Evolutionary conservation across 345 rosid genomes (phyloP).

Genomic region (Gynandropsis gynandra): DNA sequence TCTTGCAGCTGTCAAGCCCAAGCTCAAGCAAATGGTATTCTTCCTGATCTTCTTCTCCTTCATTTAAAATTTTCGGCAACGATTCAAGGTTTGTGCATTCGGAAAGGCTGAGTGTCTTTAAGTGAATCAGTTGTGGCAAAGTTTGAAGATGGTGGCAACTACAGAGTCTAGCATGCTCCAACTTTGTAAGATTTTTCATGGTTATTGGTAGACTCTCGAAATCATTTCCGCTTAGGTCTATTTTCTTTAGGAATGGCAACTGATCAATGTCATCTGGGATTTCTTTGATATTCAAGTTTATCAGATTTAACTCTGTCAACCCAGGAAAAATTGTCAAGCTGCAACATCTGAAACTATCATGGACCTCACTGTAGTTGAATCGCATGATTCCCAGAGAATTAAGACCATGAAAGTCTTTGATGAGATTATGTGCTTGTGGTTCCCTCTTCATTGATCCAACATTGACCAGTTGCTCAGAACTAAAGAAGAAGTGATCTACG

Average conservation of each 20-base stretch:
- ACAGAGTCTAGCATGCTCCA: neutral
- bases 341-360: neutral
- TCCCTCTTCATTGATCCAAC: neutral
- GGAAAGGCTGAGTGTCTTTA: slow-evolving; percentile 2
- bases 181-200: neutral
- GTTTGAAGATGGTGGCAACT: neutral
- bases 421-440: neutral
- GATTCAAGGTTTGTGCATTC: slow-evolving; percentile 10
- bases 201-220: neutral
- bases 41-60: neutral
- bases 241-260: slow-evolving; percentile 13
- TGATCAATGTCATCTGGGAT: neutral
- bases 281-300: slow-evolving; percentile 13
- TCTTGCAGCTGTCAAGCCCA: slow-evolving; percentile 19
- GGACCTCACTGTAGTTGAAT: neutral
- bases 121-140: neutral
- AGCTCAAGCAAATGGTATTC: slow-evolving; percentile 17
- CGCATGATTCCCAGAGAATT: slow-evolving; percentile 8
- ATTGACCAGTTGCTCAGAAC: neutral
- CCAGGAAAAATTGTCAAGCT: slow-evolving; percentile 7
- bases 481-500: slow-evolving; percentile 14
- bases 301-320: slow-evolving; percentile 11
- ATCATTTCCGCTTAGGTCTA: slow-evolving; percentile 13
- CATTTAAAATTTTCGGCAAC: neutral
- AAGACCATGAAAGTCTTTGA: neutral